Percentiles rank a stretch among this genome's conserved stretches.
phyloP scores from a whole-genome alignment of 768 basidiomycete species.

The Crepidotus variabilis region DNA sequence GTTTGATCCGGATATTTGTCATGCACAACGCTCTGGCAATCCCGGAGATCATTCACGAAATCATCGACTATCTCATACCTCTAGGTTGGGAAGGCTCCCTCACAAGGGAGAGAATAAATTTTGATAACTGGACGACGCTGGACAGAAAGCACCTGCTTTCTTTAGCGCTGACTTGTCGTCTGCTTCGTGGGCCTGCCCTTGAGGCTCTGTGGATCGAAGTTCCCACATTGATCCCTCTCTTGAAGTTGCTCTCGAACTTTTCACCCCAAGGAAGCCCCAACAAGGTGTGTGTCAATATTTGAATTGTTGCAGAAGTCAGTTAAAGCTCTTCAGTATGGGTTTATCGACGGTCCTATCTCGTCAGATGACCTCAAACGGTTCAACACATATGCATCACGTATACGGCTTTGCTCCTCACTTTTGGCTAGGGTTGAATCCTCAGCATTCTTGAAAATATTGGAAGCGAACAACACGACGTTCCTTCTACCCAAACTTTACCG shows the following conservation, averaged over 20 bases:
- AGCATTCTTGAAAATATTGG: background rate
- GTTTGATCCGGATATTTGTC: no score
- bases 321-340: background rate
- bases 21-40: background rate
- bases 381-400: background rate
- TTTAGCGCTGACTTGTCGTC: background rate
- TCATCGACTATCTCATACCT: background rate
- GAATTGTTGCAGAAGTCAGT: background rate
- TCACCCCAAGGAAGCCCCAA: background rate
- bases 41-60: background rate
- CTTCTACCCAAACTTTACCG: background rate
- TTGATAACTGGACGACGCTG: no score
- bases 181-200: background rate
- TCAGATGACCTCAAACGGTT: background rate
- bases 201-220: background rate
- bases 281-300: background rate
- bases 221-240: background rate
- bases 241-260: background rate
- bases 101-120: background rate
- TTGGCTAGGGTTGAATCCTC: background rate
- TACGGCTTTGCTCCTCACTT: background rate
- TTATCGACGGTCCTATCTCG: background rate
- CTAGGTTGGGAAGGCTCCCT: background rate
- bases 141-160: no score
- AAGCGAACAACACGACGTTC: background rate